Evolutionary conservation across 192 early-diverging fungal species (phyloP).

Genomic region (Lobosporangium transversale): DNA sequence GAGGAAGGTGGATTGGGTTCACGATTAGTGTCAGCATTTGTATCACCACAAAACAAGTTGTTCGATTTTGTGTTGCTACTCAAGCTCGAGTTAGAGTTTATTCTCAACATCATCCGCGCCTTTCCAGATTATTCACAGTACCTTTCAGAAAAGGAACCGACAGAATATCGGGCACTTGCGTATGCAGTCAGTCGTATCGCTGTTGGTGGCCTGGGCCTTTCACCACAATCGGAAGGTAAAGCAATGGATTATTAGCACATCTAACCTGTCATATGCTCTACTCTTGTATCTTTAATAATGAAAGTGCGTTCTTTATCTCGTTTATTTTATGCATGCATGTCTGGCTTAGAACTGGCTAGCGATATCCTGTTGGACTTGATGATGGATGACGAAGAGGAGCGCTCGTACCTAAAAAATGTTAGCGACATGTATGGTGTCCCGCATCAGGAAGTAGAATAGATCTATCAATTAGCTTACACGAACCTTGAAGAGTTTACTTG

Average conservation of each 20-base stretch:
- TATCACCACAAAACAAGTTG: constrained; percentile 9
- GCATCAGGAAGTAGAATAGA: no score
- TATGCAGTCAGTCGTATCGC: constrained; percentile 13
- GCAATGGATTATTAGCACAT: background rate
- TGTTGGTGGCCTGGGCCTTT: constrained; percentile 15
- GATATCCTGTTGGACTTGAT: constrained; percentile 16
- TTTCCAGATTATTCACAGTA: background rate
- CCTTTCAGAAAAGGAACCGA: constrained; percentile 4
- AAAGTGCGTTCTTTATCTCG: background rate
- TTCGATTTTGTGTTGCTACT: constrained; percentile 19
- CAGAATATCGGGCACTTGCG: constrained; percentile 13
- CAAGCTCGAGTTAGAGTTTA: constrained; percentile 16
- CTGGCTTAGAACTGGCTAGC: constrained; percentile 16
- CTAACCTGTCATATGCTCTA: background rate
- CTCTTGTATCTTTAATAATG: background rate
- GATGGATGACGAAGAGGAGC: constrained; percentile 20
- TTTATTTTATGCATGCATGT: background rate
- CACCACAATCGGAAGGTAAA: constrained; percentile 14
- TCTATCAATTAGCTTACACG: no score
- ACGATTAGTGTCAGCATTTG: background rate
- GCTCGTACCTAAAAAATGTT: constrained; percentile 4
- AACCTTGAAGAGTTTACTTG: no score
- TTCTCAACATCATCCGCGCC: constrained; percentile 7
- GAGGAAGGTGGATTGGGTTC: background rate
- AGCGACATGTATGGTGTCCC: background rate